phyloP scores from a whole-genome alignment of 2,329 filamentous ascomycete genomes.

The Mariannaea elegans region DNA sequence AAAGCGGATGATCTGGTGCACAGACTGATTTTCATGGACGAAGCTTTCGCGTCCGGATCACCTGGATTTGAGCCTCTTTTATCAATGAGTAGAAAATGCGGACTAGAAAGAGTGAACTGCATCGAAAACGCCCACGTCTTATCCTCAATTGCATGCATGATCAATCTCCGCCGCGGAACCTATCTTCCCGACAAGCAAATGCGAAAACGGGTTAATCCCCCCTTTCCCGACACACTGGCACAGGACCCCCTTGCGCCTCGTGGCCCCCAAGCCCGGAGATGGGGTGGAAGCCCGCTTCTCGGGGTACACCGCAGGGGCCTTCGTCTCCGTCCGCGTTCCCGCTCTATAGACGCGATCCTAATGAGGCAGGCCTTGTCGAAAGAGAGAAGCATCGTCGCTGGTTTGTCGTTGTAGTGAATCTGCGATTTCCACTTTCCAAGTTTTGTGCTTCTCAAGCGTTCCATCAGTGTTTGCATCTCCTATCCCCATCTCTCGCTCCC shows the following conservation, averaged over 20 bases:
- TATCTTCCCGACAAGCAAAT: not conserved
- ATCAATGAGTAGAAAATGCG: too few relatives aligned
- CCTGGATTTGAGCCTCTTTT: too few relatives aligned
- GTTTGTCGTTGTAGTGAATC: not conserved
- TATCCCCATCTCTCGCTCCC: too few relatives aligned
- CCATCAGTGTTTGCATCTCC: too few relatives aligned
- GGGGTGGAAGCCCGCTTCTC: conserved; percentile 6
- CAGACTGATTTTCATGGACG: conserved; percentile 6
- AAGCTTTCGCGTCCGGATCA: conserved; percentile 17
- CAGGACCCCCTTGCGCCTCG: conserved; percentile 26
- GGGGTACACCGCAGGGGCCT: conserved; percentile 21
- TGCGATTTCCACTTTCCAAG: not conserved
- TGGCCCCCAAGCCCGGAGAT: conserved; percentile 20
- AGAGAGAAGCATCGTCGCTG: not conserved
- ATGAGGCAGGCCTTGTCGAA: conserved; percentile 11
- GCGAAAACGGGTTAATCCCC: not conserved
- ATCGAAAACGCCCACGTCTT: too few relatives aligned
- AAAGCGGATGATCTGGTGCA: not conserved
- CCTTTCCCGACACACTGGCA: conserved; percentile 32
- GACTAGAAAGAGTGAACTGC: too few relatives aligned
- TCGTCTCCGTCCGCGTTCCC: conserved; percentile 14
- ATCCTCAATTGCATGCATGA: too few relatives aligned
- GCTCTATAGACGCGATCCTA: conserved; percentile 5
- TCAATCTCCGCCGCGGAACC: not conserved
- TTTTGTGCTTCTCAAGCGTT: too few relatives aligned